phyloP scores from a whole-genome alignment of 768 basidiomycete species.

The Boletus rubescentipes region DNA sequence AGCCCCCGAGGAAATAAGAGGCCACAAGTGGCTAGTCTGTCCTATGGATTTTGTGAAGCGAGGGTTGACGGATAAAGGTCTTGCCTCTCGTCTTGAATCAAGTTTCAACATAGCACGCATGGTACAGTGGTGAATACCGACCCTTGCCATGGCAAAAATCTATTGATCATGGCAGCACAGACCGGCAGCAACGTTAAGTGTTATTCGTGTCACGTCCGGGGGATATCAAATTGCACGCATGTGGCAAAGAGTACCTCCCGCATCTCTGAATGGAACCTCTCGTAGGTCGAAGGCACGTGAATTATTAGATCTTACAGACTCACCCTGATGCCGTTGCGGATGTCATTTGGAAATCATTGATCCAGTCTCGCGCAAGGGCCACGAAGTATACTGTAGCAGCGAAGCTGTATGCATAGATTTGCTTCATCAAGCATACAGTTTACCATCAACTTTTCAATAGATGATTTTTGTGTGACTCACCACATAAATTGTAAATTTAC shows the following conservation, averaged over 20 bases:
- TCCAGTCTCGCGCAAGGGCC: neutral
- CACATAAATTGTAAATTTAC: too few species aligned
- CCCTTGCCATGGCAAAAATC: neutral
- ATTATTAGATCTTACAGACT: neutral
- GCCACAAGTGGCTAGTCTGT: too few species aligned
- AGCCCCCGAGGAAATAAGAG: neutral
- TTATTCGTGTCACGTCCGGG: neutral
- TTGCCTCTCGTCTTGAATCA: neutral
- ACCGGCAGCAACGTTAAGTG: neutral
- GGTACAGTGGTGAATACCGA: neutral
- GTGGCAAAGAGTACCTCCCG: neutral
- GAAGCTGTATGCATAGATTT: too few species aligned
- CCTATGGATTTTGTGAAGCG: neutral
- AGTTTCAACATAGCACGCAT: neutral
- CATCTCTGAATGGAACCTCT: neutral
- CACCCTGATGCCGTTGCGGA: slow-evolving; percentile 2
- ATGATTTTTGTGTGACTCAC: too few species aligned
- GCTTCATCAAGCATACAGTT: too few species aligned
- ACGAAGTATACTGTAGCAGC: too few species aligned
- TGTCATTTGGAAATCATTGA: slow-evolving; percentile 4
- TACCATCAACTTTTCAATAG: too few species aligned
- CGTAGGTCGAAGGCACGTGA: neutral
- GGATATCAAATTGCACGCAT: slow-evolving; percentile 2
- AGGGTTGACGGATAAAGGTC: too few species aligned
- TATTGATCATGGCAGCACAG: neutral